Evolutionary conservation across 202 grass and related monocot genomes (phyloP), one percentile per base, ranked within the genome.

Genomic region (Schoenoplectus tabernaemontani): DNA sequence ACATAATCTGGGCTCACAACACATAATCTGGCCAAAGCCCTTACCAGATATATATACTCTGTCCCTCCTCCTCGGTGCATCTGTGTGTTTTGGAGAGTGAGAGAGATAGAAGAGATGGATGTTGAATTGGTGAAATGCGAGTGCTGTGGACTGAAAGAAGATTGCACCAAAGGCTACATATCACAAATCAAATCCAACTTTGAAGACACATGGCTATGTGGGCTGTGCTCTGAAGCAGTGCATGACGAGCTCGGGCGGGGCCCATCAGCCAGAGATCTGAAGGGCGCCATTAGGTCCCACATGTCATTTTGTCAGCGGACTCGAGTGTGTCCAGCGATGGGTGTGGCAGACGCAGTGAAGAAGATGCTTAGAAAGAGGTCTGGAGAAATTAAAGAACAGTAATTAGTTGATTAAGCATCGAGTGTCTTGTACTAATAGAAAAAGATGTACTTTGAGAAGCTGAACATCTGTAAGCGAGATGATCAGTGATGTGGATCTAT

Each of bases 101-200:
- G 64, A 11, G 64, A 19, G 64, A 68, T 38, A n/a, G n/a, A n/a
- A 41, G 46, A 78, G 59, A 92, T 90, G 90, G 87, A 86, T 38
- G 82, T 85, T 59, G 89, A 90, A 62, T 71, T 76, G 1, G 83
- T 83, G 69, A 87, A 82, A 59, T 96, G 93, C 8, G 86, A 43
- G 10, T 92, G 93, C 80, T 92, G 87, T 58, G 80, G 84, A 57
- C 65, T 96, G 19, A 83, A 80, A 64, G 89, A 92, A 81, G 93
- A 96, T 47, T 96, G 87, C 93, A 96, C 89, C 76, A 46, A 76
- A 36, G 87, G 90, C 15, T 96, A 92, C 89, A 92, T 92, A 72
- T 63, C 61, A 7, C 84, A 84, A n/a, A 74, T 90, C 23, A 96
- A 87, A 86, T 72, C 59, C 23, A 90, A 73, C 36, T 96, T 96